phyloP scores from a whole-genome alignment of 148 eudicot genomes.

The Rhododendron mucronatum region DNA sequence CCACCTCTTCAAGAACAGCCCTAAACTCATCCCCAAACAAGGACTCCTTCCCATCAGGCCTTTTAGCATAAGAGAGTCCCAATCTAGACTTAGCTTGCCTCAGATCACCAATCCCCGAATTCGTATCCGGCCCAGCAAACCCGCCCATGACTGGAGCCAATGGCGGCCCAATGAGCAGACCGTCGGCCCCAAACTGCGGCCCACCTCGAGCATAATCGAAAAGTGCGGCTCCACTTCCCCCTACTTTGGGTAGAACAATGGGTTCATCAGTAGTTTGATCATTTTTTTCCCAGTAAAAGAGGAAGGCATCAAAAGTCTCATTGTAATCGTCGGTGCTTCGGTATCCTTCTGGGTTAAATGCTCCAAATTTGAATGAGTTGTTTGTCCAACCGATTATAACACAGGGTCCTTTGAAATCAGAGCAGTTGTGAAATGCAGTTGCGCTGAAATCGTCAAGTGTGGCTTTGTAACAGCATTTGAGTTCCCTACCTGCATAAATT shows the following conservation, averaged over 20 bases:
- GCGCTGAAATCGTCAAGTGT: constrained; percentile 81
- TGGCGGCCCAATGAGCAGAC: constrained; percentile 80
- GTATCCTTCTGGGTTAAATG: constrained; percentile 92
- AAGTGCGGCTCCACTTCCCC: constrained; percentile 45
- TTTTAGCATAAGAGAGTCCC: constrained; percentile 77
- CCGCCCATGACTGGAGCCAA: constrained; percentile 76
- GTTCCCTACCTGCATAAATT: constrained; percentile 59
- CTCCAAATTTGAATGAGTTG: constrained; percentile 74
- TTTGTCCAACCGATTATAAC: constrained; percentile 79
- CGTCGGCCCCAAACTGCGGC: constrained; percentile 84
- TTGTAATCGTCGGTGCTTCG: constrained; percentile 91
- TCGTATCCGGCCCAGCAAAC: constrained; percentile 72
- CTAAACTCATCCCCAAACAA: constrained; percentile 72
- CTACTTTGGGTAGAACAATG: constrained; percentile 70
- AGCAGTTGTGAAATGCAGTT: constrained; percentile 63
- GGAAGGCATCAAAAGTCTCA: constrained; percentile 77
- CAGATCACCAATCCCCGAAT: constrained; percentile 73
- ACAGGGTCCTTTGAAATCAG: constrained; percentile 96
- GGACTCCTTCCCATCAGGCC: constrained; percentile 75
- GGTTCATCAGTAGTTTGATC: constrained; percentile 27
- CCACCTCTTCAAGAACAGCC: constrained; percentile 58
- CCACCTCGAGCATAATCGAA: constrained; percentile 88
- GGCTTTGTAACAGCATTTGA: constrained; percentile 90
- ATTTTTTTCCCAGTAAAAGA: constrained; percentile 69
- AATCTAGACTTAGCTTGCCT: constrained; percentile 86